Base-by-base conservation (phyloP, 108 stramenopile genomes). In the Conticribra weissflogii region DNA sequence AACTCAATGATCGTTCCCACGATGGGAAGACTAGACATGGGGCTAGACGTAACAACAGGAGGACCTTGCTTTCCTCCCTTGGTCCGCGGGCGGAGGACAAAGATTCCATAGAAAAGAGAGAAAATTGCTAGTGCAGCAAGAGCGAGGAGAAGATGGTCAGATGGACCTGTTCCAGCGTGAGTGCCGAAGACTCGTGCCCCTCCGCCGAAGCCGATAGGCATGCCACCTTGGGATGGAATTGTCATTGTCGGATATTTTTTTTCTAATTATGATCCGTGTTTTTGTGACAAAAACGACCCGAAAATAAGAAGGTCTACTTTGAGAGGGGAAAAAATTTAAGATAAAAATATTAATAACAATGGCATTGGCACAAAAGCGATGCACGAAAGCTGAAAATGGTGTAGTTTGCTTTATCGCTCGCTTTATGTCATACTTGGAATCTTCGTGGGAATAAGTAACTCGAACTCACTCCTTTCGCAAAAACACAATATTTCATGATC, bases 1-100 rank as follows among this genome's bases (percentile, higher is more conserved):
- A 98, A 98, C 61, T 95, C 94, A 30, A 91, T 45, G 68, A 91
- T 82, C 33, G 89, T 86, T 32, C 94, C 95, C 52, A 98, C 21
- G 19, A 95, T 46, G 21, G 96, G 96, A 56, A 96, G 54, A 0
- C 76, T 68, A 53, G 76, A 63, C 32, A 88, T 79, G 3, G 84
- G 86, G 47, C 79, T 79, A 0, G 72, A 54, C 25, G 79, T 84
- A 7, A 91, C 89, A 57, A 86, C 67, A 24, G 93, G 93, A 59
- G 90, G 93, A 54, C 88, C 88, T 60, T 76, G 24, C 24, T 46
- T 30, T 0, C 76, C 76, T 3, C 79, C 81, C 72, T 81, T 81
- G 70, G 82, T 70, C 7, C 77, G 73, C 21, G 74, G 81, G 46
- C 72, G 81, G 16, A 78, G 24, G 25, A 78, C 59, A 58, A 77